Evolutionary conservation across 129 eudicot genomes (phyloP).

Genomic region (Solidago caesia): DNA sequence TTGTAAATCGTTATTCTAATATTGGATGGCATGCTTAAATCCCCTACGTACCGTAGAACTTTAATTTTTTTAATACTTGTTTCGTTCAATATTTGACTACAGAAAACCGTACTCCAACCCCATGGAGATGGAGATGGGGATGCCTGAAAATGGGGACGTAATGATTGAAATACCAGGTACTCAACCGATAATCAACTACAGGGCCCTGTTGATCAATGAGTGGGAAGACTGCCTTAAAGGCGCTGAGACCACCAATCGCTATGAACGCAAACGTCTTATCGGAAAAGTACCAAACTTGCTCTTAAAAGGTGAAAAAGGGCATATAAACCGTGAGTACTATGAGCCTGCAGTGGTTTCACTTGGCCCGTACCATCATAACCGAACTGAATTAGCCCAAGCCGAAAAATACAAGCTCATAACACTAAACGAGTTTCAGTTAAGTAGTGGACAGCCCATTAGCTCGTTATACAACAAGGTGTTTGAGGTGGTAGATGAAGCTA

Average conservation of each 20-base stretch:
- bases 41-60: too few relatives aligned
- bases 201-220: constrained; percentile 3
- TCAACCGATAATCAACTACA: background rate
- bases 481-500: constrained; percentile 18
- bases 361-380: constrained; percentile 39
- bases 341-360: constrained; percentile 38
- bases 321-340: constrained; percentile 19
- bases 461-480: constrained; percentile 25
- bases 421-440: constrained; percentile 18
- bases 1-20: too few relatives aligned
- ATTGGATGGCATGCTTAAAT: too few relatives aligned
- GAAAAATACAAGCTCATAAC: constrained; percentile 32
- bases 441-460: background rate
- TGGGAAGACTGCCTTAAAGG: constrained; percentile 22
- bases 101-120: background rate
- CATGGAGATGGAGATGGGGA: constrained; percentile 13
- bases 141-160: constrained; percentile 1
- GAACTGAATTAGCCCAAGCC: background rate
- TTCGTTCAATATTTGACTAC: too few relatives aligned
- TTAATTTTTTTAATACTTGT: too few relatives aligned
- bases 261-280: constrained; percentile 22
- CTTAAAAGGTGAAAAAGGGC: constrained; percentile 22
- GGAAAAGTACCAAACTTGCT: constrained; percentile 35
- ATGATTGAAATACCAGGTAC: too few relatives aligned
- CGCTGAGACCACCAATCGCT: background rate